Conservation (phyloP, 305 asterid genomes). For the Plantago coronopus region DNA sequence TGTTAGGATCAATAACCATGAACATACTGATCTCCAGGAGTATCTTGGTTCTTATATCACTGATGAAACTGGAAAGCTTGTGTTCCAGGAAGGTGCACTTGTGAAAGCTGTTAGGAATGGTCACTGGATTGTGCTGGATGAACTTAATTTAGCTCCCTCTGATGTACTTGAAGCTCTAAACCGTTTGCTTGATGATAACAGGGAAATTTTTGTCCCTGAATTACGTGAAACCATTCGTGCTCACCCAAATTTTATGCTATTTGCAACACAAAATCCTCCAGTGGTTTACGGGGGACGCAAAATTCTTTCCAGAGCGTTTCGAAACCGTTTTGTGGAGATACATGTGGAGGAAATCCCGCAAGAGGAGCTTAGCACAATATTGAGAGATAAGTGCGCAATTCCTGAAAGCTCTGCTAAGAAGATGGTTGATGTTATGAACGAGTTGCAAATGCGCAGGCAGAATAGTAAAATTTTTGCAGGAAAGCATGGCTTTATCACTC, state of each 20-base stretch:
- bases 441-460: conserved; percentile 85
- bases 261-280: conserved; percentile 99
- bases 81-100: conserved; percentile 87
- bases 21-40: conserved; percentile 98
- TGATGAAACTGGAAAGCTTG: conserved; percentile 82
- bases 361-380: conserved; percentile 73
- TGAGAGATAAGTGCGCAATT: conserved; percentile 63
- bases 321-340: conserved; percentile 97
- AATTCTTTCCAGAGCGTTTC: conserved; percentile 94
- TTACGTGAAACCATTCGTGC: conserved; percentile 70
- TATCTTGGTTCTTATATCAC: conserved; percentile 93
- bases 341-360: conserved; percentile 98
- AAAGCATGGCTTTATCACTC: conserved; percentile 95
- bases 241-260: conserved; percentile 87
- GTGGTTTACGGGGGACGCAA: conserved; percentile 93
- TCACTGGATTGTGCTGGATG: conserved; percentile 96
- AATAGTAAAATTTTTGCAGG: conserved; percentile 94
- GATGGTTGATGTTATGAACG: conserved; percentile 94
- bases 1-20: conserved; percentile 94
- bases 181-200: conserved; percentile 88
- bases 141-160: conserved; percentile 98
- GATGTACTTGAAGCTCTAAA: conserved; percentile 97
- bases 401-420: conserved; percentile 67
- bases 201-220: conserved; percentile 97
- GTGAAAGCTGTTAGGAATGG: conserved; percentile 95